Base-by-base conservation (phyloP, 2,329 filamentous ascomycete species). In the Incumbomyces lentus region DNA sequence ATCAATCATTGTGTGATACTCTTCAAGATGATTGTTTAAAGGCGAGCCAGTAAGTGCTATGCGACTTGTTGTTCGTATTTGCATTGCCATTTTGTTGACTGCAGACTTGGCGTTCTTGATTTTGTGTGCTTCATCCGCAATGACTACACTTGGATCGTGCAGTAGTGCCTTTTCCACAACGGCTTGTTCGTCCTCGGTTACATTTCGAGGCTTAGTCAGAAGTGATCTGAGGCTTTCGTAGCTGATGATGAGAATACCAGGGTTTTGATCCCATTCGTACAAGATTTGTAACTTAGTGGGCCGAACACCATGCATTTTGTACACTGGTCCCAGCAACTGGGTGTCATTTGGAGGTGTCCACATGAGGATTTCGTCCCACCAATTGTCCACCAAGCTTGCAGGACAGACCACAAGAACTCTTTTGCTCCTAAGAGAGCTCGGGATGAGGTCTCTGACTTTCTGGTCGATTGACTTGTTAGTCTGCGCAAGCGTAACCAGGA, bases 11-110 rank as follows among this genome's bases (percentile, higher is more conserved):
- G 80, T 69, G 59, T 82, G 87, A 59, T 94, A 94, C 57, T 95
- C 89, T 22, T 75, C 69, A 0, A 95, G 78, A 43, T 86, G 84
- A 59, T 95, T 95, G 3, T 85, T 81, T 43, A 95, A 69, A 1
- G 89, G 89, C 0, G 88, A 90, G 1, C 88, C 89, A 1, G 88
- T 94, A 51, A 95, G 70, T 5, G 87, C 89, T 53, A 95, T 84
- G 10, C 88, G 79, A 49, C 74, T 81, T 45, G 69, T 76, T 0
- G 87, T 84, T 49, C 62, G 70, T 59, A 95, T 82, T 10, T 68
- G 62, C 1, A 68, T 67, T 16, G 81, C 76, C 5, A 75, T 71
- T 32, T 63, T 53, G 36, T 79, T 69, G 30, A 82, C 66, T 16
- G 70, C 64, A 0, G 80, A 70, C 0, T 59, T 61, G 0, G 68